Evolutionary conservation across 805 yeast genomes (phyloP), one percentile per base, ranked within the genome.

Genomic region (Sporopachydermia quercuum): DNA sequence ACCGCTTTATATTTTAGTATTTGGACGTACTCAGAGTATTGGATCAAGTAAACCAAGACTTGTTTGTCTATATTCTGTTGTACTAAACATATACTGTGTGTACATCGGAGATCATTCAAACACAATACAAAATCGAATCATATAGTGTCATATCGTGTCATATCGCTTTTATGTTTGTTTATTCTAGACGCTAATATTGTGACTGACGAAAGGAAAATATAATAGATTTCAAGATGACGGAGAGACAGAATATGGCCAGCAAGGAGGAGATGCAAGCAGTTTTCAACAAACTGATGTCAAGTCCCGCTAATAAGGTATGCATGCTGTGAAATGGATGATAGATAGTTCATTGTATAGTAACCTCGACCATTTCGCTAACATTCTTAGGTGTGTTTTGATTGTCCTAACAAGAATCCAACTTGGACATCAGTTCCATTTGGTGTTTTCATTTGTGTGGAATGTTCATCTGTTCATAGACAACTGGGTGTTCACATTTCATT

Each of bases 351-450:
- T 8, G 34, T 5, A 16, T 8, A 33, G 33, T 6, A n/a, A 14
- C 11, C 14, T 13, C 16, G 16, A n/a, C 16, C 30, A 3, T 40
- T 4, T 8, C 34, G 19, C 18, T 11, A 16, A 16, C 38, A 16
- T 11, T 15, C 19, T n/a, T 18, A 55, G 51, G 58, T 58, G 40
- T 91, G 98, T 62, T 89, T 91, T 61, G 98, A 91, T 57, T 91
- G 98, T 60, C 72, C 80, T 40, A 82, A 87, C 50, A 85, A 82
- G 55, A 87, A 87, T 57, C 97, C 98, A 30, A 85, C 97, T 0
- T 91, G 98, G 98, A 84, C 98, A 3, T 89, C 97, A 11, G 86
- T 89, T 41, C 95, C 97, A 11, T 89, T 84, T 60, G 98, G 96
- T 41, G 82, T 87, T 39, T 72, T 87, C 56, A 63, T 91, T 43